Evolutionary conservation across 805 yeast species (phyloP).

Genomic region (Ogataea pilisensis): DNA sequence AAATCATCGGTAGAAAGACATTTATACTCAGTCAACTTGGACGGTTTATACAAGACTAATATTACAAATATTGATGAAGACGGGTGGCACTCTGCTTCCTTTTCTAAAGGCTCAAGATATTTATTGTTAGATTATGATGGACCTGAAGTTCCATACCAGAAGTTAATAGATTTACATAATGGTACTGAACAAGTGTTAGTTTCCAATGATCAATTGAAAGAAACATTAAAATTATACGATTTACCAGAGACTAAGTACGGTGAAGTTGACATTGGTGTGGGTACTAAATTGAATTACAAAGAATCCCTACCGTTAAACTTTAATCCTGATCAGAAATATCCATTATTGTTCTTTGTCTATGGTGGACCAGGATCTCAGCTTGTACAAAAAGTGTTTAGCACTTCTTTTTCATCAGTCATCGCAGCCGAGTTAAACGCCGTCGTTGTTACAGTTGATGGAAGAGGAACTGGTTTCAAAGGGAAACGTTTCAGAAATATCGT

Average conservation of each 20-base stretch:
- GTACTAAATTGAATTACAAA: conserved; percentile 47
- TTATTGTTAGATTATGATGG: conserved; percentile 70
- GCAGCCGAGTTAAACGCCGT: conserved; percentile 76
- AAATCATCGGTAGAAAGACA: conserved; percentile 83
- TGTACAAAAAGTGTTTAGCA: conserved; percentile 57
- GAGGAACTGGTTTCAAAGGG: conserved; percentile 94
- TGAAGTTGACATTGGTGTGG: conserved; percentile 43
- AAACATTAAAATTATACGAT: conserved; percentile 39
- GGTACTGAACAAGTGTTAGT: conserved; percentile 39
- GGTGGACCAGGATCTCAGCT: conserved; percentile 96
- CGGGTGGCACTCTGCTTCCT: conserved; percentile 69
- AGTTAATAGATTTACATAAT: conserved; percentile 52
- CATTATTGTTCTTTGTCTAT: conserved; percentile 83
- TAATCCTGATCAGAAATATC: conserved; percentile 58
- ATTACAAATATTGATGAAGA: conserved; percentile 50
- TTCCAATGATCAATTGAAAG: conserved; percentile 40
- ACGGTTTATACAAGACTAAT: conserved; percentile 37
- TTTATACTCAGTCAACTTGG: conserved; percentile 62
- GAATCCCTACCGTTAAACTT: conserved; percentile 80
- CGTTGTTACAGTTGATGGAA: conserved; percentile 93
- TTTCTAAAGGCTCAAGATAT: conserved; percentile 76
- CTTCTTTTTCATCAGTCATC: conserved; percentile 68
- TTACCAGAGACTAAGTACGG: conserved; percentile 55
- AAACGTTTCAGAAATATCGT: conserved; percentile 72
- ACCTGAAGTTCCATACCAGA: conserved; percentile 77